These are phyloP conservation scores for Fagopyrum tataricum DNA, from an alignment of 148 eudicot species.

Conservation along the genomic window DNA sequence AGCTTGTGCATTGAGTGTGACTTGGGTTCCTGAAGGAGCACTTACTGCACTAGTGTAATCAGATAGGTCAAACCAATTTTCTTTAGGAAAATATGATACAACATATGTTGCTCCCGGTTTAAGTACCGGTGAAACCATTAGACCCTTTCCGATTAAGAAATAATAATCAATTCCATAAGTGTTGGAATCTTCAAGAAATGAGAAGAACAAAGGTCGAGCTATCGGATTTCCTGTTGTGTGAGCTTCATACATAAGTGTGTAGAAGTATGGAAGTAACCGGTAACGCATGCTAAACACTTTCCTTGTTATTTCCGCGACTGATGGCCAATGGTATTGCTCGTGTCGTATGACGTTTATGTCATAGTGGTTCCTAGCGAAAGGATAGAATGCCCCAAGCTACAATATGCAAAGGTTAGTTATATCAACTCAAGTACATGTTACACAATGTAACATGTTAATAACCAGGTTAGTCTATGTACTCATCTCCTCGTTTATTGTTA, in stretches of 20 bases:
- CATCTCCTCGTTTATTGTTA: no score
- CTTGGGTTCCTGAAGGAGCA: constrained; percentile 14
- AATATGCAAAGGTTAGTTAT: not conserved
- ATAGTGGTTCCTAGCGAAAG: constrained; percentile 47
- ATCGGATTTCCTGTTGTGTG: constrained; percentile 39
- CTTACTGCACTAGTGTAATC: constrained; percentile 22
- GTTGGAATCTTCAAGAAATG: constrained; percentile 31
- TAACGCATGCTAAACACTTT: constrained; percentile 43
- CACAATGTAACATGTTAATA: no score
- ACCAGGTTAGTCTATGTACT: no score
- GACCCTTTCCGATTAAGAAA: constrained; percentile 43
- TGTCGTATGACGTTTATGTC: constrained; percentile 18
- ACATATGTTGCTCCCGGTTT: constrained; percentile 25
- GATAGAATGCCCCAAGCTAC: constrained; percentile 51
- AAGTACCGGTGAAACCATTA: constrained; percentile 44
- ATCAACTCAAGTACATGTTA: no score
- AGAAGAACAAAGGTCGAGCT: constrained; percentile 49
- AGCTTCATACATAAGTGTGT: constrained; percentile 47
- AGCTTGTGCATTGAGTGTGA: constrained; percentile 29
- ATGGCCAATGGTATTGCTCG: constrained; percentile 44
- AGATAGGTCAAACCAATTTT: constrained; percentile 45
- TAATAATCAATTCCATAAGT: constrained; percentile 36
- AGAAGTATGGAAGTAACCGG: constrained; percentile 43
- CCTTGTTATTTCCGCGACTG: constrained; percentile 37
- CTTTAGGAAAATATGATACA: constrained; percentile 32